Evolutionary conservation across 108 stramenopile genomes (phyloP).

Genomic region (Cylindrotheca fusiformis): DNA sequence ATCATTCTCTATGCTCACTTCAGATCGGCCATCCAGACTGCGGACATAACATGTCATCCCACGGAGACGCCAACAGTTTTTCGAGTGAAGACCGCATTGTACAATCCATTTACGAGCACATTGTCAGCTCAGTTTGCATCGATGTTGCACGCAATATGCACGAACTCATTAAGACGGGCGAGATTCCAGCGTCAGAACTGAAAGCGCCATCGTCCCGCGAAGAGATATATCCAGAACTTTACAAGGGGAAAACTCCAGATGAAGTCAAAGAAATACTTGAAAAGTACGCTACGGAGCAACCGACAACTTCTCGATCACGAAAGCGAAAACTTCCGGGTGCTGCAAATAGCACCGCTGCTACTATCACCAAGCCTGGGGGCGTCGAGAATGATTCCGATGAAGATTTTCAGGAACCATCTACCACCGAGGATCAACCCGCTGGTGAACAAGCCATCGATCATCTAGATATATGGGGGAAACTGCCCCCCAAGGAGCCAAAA

Average conservation of each 20-base stretch:
- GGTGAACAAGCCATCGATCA: background rate
- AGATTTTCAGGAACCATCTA: constrained; percentile 4
- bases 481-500: constrained; percentile 32
- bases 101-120: constrained; percentile 26
- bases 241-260: constrained; percentile 10
- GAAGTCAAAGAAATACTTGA: constrained; percentile 26
- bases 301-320: background rate
- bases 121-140: constrained; percentile 22
- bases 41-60: too few species aligned
- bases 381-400: constrained; percentile 10
- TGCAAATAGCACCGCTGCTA: background rate
- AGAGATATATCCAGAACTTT: constrained; percentile 12
- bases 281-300: constrained; percentile 24
- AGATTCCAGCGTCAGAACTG: constrained; percentile 15
- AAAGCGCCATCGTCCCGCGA: constrained; percentile 5
- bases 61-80: background rate
- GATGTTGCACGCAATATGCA: constrained; percentile 28
- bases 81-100: constrained; percentile 12
- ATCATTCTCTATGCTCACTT: too few species aligned
- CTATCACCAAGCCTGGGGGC: constrained; percentile 2
- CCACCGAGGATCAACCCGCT: background rate
- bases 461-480: constrained; percentile 30
- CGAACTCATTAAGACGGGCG: constrained; percentile 38
- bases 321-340: constrained; percentile 5
- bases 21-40: too few species aligned